phyloP scores from a whole-genome alignment of 768 basidiomycete species.

The Hydnum rufescens region DNA sequence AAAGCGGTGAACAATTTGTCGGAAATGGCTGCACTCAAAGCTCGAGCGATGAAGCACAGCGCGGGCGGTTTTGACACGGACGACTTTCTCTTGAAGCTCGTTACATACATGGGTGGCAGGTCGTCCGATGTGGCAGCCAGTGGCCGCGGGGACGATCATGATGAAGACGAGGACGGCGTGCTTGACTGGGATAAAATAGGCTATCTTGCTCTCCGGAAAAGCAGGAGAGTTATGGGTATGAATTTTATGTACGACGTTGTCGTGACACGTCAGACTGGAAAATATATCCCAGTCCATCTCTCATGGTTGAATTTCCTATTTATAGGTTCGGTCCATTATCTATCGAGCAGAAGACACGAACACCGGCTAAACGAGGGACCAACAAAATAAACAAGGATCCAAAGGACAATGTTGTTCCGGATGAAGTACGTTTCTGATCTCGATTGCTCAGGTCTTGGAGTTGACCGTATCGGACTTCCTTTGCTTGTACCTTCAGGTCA shows the following conservation, averaged over 20 bases:
- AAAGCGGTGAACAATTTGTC: slow-evolving; percentile 57
- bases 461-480: neutral
- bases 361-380: slow-evolving; percentile 42
- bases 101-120: slow-evolving; percentile 57
- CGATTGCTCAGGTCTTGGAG: neutral
- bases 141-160: slow-evolving; percentile 20
- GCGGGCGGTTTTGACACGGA: slow-evolving; percentile 80
- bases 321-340: slow-evolving; percentile 87
- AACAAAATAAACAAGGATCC: slow-evolving; percentile 45
- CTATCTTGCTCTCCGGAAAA: slow-evolving; percentile 61
- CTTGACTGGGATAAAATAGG: slow-evolving; percentile 80
- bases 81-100: slow-evolving; percentile 63
- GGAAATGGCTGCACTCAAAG: slow-evolving; percentile 64
- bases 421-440: slow-evolving; percentile 20
- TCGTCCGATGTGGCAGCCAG: neutral
- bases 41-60: slow-evolving; percentile 79
- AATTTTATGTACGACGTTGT: slow-evolving; percentile 73
- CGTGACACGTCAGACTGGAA: neutral
- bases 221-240: slow-evolving; percentile 55
- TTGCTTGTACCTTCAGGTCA: neutral
- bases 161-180: slow-evolving; percentile 15
- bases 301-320: slow-evolving; percentile 7
- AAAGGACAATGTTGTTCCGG: slow-evolving; percentile 47
- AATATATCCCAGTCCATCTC: neutral
- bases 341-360: slow-evolving; percentile 65